A percentile compares a stretch with the other conserved stretches of the same genome.
Conservation (phyloP, 208 protist genomes). For the Wallacemonas sp. region DNA sequence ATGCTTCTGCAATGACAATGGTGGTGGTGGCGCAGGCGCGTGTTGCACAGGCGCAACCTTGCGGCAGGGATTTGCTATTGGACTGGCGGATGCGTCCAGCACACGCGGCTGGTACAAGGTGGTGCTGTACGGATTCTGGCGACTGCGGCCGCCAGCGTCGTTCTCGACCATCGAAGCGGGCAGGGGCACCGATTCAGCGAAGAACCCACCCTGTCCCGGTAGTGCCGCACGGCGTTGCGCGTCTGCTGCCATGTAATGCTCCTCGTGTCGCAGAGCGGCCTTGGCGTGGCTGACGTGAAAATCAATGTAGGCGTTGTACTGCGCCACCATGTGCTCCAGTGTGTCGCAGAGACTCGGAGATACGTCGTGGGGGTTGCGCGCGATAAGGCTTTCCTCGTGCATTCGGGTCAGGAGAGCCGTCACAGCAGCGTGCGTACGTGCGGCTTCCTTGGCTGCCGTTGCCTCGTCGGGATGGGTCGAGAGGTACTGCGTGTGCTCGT, state of each 20-base stretch:
- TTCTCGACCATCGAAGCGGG: constrained; percentile 23
- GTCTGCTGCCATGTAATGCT: constrained; percentile 9
- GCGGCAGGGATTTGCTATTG: too few relatives aligned
- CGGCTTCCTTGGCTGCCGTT: constrained; percentile 21
- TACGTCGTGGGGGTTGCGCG: constrained; percentile 20
- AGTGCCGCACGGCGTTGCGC: constrained; percentile 8
- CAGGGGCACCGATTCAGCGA: constrained; percentile 32
- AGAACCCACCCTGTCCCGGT: constrained; percentile 30
- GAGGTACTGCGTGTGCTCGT: constrained; percentile 53
- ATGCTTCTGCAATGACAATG: too few relatives aligned
- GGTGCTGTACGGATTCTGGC: constrained; percentile 2
- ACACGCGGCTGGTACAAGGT: neutral
- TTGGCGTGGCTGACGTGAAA: constrained; percentile 34
- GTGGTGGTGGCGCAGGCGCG: too few relatives aligned
- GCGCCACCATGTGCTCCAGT: constrained; percentile 43
- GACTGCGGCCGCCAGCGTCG: neutral
- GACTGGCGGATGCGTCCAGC: neutral
- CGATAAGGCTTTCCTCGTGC: constrained; percentile 49
- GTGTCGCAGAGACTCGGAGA: constrained; percentile 29
- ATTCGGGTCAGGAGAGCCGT: constrained; percentile 46
- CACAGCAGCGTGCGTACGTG: constrained; percentile 19
- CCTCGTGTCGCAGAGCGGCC: constrained; percentile 22
- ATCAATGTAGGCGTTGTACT: constrained; percentile 60
- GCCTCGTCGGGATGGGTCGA: constrained; percentile 40
- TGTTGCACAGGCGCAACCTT: too few relatives aligned